Percentiles rank a stretch among this genome's conserved stretches.
phyloP scores from a whole-genome alignment of 208 protist species.

The Leishmania mexicana region DNA sequence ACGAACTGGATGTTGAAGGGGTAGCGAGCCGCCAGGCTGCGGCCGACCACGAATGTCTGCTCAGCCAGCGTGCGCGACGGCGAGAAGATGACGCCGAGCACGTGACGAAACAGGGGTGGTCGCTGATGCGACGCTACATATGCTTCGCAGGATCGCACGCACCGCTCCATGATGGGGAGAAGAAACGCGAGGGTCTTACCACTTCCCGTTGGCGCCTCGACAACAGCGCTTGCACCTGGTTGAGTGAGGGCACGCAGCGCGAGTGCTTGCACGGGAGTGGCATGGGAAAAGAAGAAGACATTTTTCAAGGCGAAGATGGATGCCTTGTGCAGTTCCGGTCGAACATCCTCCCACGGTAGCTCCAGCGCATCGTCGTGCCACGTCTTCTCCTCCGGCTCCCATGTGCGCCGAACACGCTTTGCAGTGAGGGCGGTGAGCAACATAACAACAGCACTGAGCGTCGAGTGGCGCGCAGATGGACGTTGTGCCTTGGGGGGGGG shows the following conservation, averaged over 20 bases:
- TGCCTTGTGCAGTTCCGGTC: conserved; percentile 64
- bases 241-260: conserved; percentile 57
- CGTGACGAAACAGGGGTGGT: conserved; percentile 66
- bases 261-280: conserved; percentile 87
- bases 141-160: conserved; percentile 56
- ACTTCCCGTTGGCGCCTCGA: conserved; percentile 97
- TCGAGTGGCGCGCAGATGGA: not conserved
- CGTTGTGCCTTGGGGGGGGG: not conserved
- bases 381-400: conserved; percentile 83
- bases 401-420: conserved; percentile 80
- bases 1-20: conserved; percentile 77
- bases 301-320: conserved; percentile 86
- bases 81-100: conserved; percentile 79
- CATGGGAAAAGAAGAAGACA: conserved; percentile 91
- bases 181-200: conserved; percentile 98
- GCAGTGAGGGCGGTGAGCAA: conserved; percentile 54
- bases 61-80: conserved; percentile 85
- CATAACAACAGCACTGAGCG: conserved; percentile 23
- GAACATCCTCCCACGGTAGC: conserved; percentile 83
- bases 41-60: conserved; percentile 86
- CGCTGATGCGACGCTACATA: conserved; percentile 43
- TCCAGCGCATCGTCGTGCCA: conserved; percentile 83
- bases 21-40: conserved; percentile 65
- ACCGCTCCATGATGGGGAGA: conserved; percentile 85
- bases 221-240: conserved; percentile 63